Evolutionary conservation across 1,284 basidiomycete genomes (phyloP).

Genomic region (Puccinia hordei): DNA sequence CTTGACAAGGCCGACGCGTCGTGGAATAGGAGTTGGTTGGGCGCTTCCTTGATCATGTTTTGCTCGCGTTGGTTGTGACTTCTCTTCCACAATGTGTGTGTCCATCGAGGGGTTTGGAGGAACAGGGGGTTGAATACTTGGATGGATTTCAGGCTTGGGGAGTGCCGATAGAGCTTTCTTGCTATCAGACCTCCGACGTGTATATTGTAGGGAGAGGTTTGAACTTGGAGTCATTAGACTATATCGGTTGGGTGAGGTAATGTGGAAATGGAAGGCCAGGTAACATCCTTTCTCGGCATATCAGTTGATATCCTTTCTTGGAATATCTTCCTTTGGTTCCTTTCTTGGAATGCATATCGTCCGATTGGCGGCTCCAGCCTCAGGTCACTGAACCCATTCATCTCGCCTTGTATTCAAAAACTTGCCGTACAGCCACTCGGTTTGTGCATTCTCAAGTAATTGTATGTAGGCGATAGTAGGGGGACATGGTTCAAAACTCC

Average conservation of each 20-base stretch:
- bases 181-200: neutral
- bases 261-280: neutral
- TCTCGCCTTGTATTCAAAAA: neutral
- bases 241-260: neutral
- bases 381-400: neutral
- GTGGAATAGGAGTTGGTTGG: neutral
- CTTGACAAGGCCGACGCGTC: constrained; percentile 9
- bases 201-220: too few species aligned
- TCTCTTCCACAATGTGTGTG: neutral
- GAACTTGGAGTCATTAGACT: neutral
- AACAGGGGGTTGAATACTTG: neutral
- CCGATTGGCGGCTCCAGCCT: neutral
- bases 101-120: neutral
- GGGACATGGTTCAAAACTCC: too few species aligned
- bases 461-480: neutral
- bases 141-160: too few species aligned
- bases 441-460: neutral
- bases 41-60: neutral
- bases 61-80: neutral
- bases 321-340: neutral
- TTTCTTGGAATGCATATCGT: constrained; percentile 8
- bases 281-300: constrained; percentile 14
- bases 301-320: constrained; percentile 16
- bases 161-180: neutral
- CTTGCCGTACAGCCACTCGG: neutral